A percentile compares a stretch with the other conserved stretches of the same genome.
Conservation (phyloP, 257 asterid species). For the Ajuga chamaepitys region DNA sequence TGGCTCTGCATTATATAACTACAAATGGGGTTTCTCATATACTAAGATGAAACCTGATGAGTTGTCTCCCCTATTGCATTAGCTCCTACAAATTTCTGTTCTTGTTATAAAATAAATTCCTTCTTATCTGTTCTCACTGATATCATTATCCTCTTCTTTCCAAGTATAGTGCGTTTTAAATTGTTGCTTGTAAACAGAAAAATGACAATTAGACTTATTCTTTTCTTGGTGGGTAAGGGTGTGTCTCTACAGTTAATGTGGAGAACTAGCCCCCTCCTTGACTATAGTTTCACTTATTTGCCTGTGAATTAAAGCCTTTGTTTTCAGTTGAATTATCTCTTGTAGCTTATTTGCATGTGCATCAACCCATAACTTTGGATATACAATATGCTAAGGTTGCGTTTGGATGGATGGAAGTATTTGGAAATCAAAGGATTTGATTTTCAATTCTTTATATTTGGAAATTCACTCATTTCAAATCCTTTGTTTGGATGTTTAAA, state of each 20-base stretch:
- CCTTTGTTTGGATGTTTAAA: no score
- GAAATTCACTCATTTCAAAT: no score
- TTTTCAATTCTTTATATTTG: no score
- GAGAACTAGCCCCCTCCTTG: neutral
- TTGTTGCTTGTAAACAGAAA: neutral
- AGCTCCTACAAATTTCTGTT: neutral
- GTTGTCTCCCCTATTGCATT: neutral
- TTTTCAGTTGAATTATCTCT: neutral
- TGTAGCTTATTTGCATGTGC: neutral
- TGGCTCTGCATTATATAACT: neutral
- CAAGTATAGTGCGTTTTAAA: neutral
- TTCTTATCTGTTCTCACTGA: neutral
- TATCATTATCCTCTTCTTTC: neutral
- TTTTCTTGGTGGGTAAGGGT: constrained; percentile 1
- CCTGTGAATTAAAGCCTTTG: neutral
- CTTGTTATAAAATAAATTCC: neutral
- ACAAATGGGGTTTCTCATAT: neutral
- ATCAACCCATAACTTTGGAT: neutral
- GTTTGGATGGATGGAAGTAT: no score
- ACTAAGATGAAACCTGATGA: neutral
- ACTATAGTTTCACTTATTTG: neutral
- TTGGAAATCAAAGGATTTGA: no score
- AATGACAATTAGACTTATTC: constrained; percentile 6
- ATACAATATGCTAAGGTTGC: constrained; percentile 2
- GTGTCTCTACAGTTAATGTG: neutral